A percentile compares a stretch with the other conserved stretches of the same genome.
Evolutionary conservation across 139 green algal species (phyloP).

Genomic region (Chlamydomonas applanata): DNA sequence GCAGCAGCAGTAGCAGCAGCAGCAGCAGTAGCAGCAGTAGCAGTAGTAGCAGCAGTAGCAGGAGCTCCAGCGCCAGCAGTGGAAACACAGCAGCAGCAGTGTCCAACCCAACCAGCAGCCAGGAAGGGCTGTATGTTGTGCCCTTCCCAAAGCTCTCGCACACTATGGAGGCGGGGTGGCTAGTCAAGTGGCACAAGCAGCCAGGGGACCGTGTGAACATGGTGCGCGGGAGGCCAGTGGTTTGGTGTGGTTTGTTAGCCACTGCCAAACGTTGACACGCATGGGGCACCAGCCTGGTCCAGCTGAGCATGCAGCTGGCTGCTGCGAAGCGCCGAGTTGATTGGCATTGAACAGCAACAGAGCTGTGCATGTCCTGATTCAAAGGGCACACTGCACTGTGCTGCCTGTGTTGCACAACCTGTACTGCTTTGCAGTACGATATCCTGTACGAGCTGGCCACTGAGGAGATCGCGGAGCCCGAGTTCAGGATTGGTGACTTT

Average conservation of each 20-base stretch:
- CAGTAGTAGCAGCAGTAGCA: background rate
- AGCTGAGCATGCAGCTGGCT: no score
- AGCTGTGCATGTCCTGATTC: background rate
- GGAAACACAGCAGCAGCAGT: background rate
- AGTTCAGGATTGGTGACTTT: constrained; percentile 28
- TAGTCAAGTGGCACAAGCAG: constrained; percentile 23
- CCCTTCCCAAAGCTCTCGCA: constrained; percentile 6
- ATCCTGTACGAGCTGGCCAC: constrained; percentile 24
- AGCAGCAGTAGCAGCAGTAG: background rate
- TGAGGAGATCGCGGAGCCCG: constrained; percentile 23
- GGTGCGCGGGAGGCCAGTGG: background rate
- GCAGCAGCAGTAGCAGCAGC: background rate
- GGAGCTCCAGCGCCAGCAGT: background rate
- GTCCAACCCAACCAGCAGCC: no score
- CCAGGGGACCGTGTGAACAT: constrained; percentile 10
- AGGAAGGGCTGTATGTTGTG: constrained; percentile 1
- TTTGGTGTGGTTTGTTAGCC: no score
- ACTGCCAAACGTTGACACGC: no score
- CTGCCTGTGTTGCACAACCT: background rate
- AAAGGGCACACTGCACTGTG: background rate
- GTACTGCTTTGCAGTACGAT: constrained; percentile 13
- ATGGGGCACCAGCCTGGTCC: no score
- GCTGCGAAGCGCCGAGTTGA: no score
- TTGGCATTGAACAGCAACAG: background rate
- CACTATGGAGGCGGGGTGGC: background rate